phyloP scores from a whole-genome alignment of 495 filamentous ascomycete species.

The Parathielavia hyrcaniae region DNA sequence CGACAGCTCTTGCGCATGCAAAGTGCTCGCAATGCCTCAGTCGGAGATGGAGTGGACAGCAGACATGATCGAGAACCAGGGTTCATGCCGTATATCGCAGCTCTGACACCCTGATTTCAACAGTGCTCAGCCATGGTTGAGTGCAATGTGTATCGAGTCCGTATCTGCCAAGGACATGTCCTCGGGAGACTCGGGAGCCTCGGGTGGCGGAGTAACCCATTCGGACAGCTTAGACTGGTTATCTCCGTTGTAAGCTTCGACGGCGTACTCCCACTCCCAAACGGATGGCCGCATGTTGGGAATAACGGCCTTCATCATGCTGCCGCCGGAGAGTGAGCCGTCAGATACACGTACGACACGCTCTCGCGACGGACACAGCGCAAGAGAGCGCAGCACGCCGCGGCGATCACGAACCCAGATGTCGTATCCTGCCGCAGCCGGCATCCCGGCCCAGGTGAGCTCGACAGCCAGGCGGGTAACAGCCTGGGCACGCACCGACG shows the following conservation, averaged over 20 bases:
- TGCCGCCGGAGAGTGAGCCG: too few species aligned
- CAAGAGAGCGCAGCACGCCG: neutral
- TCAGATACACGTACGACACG: neutral
- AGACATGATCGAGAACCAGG: too few species aligned
- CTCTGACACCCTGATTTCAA: too few species aligned
- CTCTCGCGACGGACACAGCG: neutral
- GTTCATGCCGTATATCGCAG: too few species aligned
- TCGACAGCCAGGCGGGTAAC: constrained; percentile 3
- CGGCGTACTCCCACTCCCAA: constrained; percentile 19
- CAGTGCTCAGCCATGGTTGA: neutral
- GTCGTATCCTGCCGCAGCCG: constrained; percentile 10
- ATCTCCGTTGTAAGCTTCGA: constrained; percentile 19
- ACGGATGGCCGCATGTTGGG: constrained; percentile 4
- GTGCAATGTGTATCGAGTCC: constrained; percentile 9
- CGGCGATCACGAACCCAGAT: neutral
- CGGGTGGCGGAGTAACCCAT: constrained; percentile 14
- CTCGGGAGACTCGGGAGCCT: neutral
- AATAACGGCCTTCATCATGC: neutral
- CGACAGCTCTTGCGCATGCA: too few species aligned
- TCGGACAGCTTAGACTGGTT: constrained; percentile 13
- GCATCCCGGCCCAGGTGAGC: constrained; percentile 11
- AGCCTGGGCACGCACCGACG: neutral
- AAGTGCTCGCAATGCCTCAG: too few species aligned
- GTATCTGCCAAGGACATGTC: neutral
- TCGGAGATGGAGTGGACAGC: too few species aligned